phyloP scores from a whole-genome alignment of 768 basidiomycete genomes.

The Russula emetica region DNA sequence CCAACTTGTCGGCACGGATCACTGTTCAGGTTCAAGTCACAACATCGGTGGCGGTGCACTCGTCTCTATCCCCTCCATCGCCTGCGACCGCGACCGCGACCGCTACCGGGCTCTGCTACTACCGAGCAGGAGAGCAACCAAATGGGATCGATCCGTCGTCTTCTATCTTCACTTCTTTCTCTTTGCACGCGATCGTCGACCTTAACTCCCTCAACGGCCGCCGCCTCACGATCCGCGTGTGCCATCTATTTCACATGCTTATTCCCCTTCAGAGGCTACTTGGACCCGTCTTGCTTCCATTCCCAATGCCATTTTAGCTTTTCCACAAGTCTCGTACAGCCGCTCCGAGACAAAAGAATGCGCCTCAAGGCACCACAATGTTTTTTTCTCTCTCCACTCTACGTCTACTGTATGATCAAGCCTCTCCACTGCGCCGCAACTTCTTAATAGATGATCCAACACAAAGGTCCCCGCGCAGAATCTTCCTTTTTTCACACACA shows the following conservation, averaged over 20 bases:
- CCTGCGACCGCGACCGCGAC: too few relatives aligned
- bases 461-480: not conserved
- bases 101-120: too few relatives aligned
- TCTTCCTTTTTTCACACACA: not conserved
- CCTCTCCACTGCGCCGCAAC: not conserved
- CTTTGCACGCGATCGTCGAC: too few relatives aligned
- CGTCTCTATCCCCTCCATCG: not conserved
- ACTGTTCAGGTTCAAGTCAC: not conserved
- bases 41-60: conserved; percentile 18
- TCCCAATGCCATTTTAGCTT: not conserved
- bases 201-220: too few relatives aligned
- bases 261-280: not conserved
- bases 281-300: not conserved
- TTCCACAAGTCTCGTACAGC: not conserved
- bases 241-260: not conserved
- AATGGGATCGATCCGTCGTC: not conserved
- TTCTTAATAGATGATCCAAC: not conserved
- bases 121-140: not conserved
- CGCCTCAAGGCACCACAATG: not conserved
- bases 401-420: not conserved
- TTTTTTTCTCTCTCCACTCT: not conserved
- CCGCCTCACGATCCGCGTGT: not conserved
- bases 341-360: not conserved
- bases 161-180: not conserved
- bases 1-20: conserved; percentile 15